Base-by-base conservation (phyloP, 345 rosid species). In the Syzygium jambos region DNA sequence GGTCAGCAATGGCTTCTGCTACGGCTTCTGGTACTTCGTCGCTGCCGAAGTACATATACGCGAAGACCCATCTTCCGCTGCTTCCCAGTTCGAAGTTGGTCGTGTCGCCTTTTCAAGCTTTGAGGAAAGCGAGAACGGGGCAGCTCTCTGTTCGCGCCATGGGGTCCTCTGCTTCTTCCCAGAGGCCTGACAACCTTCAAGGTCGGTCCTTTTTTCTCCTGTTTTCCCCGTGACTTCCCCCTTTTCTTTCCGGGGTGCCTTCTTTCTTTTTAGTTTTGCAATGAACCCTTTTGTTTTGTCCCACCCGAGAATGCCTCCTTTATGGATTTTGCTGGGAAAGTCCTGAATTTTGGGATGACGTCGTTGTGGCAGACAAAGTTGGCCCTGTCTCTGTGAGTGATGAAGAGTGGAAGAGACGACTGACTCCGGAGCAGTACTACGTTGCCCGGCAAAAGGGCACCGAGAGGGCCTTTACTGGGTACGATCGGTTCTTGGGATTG, bases 381-480 rank as follows among this genome's bases (percentile, higher is more conserved):
- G 92, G 92, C 29, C 89, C 87, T 90, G 73, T 92, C 30, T 89
- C 96, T 51, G 56, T 92, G 85, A 93, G 93, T 49, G 92, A 95
- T 85, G 95, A 87, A 34, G 98, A 97, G 84, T 94, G 94, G 98
- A 95, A 95, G 95, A 93, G 90, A 90, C 90, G 89, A 85, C 99
- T 97, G 9, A 93, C 96, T 84, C 87, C 88, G 1, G 93, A 97
- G 88, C 98, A 97, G 85, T 96, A 92, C 86, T 92, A 95, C 89
- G 59, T 96, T 85, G 92, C 99, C 29, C 94, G 98, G 46, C 95
- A 95, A 51, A 95, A 97, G 85, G 98, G 99, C 15, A 96, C 98
- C 3, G 99, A 97, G 90, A 91, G 97, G 91, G 99, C 99, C 56
- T 97, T 97, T 91, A 92, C 94, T 16, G 98, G 98, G 99, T 96